These are phyloP conservation scores for Phallus indusiatus DNA, from an alignment of 768 basidiomycete species.

Conservation along the genomic window DNA sequence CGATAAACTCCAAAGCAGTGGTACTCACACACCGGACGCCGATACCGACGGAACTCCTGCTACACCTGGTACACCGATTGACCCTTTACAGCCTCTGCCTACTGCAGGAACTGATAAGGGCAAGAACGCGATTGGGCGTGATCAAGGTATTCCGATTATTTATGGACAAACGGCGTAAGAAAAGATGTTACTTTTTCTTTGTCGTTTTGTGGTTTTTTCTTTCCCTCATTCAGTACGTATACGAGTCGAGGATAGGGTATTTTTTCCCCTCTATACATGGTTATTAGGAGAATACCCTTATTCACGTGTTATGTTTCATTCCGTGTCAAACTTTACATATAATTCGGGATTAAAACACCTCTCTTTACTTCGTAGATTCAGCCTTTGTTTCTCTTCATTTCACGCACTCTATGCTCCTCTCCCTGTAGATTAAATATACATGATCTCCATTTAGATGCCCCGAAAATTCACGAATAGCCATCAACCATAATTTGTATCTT, in stretches of 20 bases:
- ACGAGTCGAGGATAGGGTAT: background rate
- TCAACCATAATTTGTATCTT: no score
- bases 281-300: background rate
- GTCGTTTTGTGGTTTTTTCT: background rate
- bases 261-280: background rate
- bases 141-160: background rate
- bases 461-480: no score
- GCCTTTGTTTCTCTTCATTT: no score
- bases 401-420: no score
- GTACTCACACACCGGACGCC: background rate
- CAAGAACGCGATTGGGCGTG: background rate
- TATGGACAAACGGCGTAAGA: conserved; percentile 1
- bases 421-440: no score
- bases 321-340: no score
- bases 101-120: conserved; percentile 2
- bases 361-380: no score
- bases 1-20: background rate
- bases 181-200: background rate
- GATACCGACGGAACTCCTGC: background rate
- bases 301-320: background rate
- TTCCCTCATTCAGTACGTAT: background rate
- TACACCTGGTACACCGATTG: background rate
- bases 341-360: no score
- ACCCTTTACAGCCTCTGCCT: conserved; percentile 1
- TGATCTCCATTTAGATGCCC: no score